Evolutionary conservation across 345 rosid genomes (phyloP).

Genomic region (Gossypium sturtianum): DNA sequence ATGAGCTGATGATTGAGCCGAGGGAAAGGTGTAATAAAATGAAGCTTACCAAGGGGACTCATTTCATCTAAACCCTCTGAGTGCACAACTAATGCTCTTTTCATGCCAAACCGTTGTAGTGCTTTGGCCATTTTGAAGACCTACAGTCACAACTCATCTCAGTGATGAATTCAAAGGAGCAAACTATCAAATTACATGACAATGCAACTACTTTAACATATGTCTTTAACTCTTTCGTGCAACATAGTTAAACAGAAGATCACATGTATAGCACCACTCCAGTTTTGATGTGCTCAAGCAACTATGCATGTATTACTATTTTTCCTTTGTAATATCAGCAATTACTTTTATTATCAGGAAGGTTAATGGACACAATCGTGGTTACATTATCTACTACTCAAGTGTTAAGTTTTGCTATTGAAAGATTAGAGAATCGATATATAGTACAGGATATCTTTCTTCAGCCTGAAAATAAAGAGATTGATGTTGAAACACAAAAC

Average conservation of each 20-base stretch:
- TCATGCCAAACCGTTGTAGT: slow-evolving; percentile 83
- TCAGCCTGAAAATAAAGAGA: background rate
- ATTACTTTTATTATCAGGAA: background rate
- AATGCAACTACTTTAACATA: background rate
- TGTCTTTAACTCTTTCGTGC: background rate
- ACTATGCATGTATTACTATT: background rate
- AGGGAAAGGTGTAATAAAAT: background rate
- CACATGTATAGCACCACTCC: background rate
- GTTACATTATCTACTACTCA: background rate
- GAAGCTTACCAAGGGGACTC: slow-evolving; percentile 74
- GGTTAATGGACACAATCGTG: background rate
- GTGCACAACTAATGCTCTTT: slow-evolving; percentile 90
- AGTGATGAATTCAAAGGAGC: background rate
- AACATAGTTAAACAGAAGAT: background rate
- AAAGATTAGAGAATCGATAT: background rate
- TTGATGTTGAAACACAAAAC: background rate
- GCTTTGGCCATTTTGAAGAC: slow-evolving; percentile 90
- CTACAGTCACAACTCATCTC: slow-evolving; percentile 25
- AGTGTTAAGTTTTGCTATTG: background rate
- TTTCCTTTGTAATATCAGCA: background rate
- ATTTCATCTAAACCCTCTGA: slow-evolving; percentile 96
- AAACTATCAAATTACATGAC: background rate
- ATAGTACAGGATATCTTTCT: background rate
- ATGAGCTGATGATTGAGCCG: background rate
- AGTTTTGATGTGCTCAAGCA: background rate